phyloP scores from a whole-genome alignment of 352 stramenopile species.

The Globisporangium sylvaticum region DNA sequence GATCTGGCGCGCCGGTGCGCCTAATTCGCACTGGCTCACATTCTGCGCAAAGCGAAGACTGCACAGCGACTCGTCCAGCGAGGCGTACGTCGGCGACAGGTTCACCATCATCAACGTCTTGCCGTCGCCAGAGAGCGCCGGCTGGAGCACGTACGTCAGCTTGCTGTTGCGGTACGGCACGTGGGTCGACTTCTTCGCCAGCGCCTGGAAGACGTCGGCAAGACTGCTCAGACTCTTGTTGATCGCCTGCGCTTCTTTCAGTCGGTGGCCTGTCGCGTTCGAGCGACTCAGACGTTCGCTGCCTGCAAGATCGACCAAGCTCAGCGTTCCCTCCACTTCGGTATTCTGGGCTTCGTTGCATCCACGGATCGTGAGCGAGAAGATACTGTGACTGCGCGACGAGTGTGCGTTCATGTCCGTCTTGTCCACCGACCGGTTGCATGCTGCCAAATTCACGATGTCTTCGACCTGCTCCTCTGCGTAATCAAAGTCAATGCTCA shows the following conservation, averaged over 20 bases:
- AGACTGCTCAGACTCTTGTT: conserved; percentile 99
- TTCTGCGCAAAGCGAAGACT: conserved; percentile 97
- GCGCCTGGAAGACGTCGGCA: conserved; percentile 97
- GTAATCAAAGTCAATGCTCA: conserved; percentile 71
- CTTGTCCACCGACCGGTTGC: conserved; percentile 93
- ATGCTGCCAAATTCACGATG: conserved; percentile 86
- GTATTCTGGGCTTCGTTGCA: conserved; percentile 88
- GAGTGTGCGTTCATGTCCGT: conserved; percentile 99
- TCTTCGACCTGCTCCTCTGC: conserved; percentile 86
- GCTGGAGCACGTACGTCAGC: conserved; percentile 98
- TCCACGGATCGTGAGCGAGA: conserved; percentile 92
- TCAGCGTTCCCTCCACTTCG: conserved; percentile 91
- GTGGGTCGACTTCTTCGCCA: conserved; percentile 95
- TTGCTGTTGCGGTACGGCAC: conserved; percentile 99
- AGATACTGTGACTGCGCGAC: conserved; percentile 97
- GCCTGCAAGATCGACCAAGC: conserved; percentile 92
- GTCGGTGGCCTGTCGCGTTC: conserved; percentile 83
- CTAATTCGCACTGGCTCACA: conserved; percentile 97
- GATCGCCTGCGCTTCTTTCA: conserved; percentile 98
- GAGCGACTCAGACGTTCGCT: conserved; percentile 96
- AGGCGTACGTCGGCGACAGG: conserved; percentile 93
- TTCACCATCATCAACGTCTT: conserved; percentile 99
- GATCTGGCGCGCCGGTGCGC: conserved; percentile 89
- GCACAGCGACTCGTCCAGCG: conserved; percentile 96
- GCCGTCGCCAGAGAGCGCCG: conserved; percentile 97